Evolutionary conservation across 352 stramenopile species (phyloP).

Genomic region (Pythium sp.): DNA sequence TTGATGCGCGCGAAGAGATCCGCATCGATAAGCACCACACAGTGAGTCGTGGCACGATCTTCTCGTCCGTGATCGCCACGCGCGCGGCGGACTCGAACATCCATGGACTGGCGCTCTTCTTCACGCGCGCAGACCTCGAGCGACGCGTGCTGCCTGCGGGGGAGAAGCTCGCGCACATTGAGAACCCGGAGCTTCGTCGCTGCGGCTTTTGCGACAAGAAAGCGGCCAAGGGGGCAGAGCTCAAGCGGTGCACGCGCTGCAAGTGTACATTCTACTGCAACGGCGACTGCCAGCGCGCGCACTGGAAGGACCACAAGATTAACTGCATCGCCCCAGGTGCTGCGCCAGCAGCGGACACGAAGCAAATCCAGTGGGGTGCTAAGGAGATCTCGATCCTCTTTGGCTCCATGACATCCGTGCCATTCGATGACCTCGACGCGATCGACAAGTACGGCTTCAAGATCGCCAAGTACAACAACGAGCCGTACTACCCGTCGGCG

Average conservation of each 20-base stretch:
- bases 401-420: conserved; percentile 58
- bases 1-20: conserved; percentile 69
- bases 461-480: conserved; percentile 43
- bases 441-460: conserved; percentile 55
- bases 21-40: conserved; percentile 59
- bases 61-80: conserved; percentile 71
- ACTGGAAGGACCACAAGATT: conserved; percentile 85
- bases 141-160: conserved; percentile 65
- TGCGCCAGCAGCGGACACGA: conserved; percentile 23
- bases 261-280: conserved; percentile 86
- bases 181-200: conserved; percentile 64
- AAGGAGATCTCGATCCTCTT: conserved; percentile 86
- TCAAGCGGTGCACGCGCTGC: conserved; percentile 82
- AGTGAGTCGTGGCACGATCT: conserved; percentile 55
- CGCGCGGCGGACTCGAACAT: conserved; percentile 55
- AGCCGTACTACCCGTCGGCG: conserved; percentile 61
- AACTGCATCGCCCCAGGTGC: conserved; percentile 55
- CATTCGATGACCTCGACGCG: conserved; percentile 77
- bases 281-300: conserved; percentile 60
- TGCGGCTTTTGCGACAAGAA: conserved; percentile 82
- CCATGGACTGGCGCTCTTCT: conserved; percentile 77
- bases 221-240: conserved; percentile 42
- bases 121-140: conserved; percentile 70
- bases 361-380: conserved; percentile 70
- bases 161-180: conserved; percentile 68